phyloP scores from a whole-genome alignment of 306 rosid species.

The Acacia melanoxylon region DNA sequence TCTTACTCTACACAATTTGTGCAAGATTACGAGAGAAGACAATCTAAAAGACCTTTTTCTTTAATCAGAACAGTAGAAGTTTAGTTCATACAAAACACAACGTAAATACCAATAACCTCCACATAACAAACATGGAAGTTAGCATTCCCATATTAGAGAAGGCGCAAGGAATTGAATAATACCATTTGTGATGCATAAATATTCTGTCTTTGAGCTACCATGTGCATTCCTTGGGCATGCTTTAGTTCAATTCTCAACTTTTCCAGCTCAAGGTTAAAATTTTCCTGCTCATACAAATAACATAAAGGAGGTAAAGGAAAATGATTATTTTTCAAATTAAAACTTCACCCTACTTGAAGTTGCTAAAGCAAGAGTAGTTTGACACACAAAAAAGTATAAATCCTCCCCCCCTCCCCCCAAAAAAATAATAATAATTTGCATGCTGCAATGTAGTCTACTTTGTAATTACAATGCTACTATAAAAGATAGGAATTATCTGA shows the following conservation, averaged over 20 bases:
- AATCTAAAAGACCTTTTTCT: not conserved
- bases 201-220: conserved; percentile 76
- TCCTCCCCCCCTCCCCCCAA: not conserved
- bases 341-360: not conserved
- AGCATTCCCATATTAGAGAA: not conserved
- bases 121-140: not conserved
- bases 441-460: not conserved
- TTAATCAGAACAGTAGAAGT: not conserved
- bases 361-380: conserved; percentile 20
- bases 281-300: conserved; percentile 53
- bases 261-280: conserved; percentile 74
- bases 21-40: not conserved
- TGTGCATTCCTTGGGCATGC: conserved; percentile 86
- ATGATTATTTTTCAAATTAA: conserved; percentile 5
- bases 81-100: not conserved
- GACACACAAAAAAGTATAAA: not conserved
- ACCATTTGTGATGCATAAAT: conserved; percentile 79
- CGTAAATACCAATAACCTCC: not conserved
- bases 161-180: conserved; percentile 24
- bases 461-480: not conserved
- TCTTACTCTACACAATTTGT: no score
- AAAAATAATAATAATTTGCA: not conserved
- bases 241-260: conserved; percentile 84
- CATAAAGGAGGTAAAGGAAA: not conserved
- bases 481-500: not conserved